Evolutionary conservation across 768 basidiomycete species (phyloP), one percentile per base, ranked within the genome.

Genomic region (Rhodosporidiobolus odoratus): DNA sequence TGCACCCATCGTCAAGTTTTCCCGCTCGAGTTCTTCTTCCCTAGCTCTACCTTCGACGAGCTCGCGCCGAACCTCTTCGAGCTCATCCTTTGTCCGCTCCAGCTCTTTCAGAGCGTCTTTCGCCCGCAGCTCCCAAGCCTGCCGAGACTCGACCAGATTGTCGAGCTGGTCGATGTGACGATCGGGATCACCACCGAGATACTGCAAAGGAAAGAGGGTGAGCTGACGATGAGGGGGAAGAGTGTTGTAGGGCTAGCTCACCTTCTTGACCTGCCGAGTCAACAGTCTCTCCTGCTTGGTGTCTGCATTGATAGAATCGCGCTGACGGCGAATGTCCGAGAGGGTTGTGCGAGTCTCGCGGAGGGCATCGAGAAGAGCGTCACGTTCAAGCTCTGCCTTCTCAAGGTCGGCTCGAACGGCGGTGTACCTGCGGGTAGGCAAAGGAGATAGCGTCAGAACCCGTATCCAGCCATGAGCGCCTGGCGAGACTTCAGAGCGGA

Each of bases 351-450:
- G 38, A 2, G 72, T 66, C 57, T 73, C 72, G 12, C 54, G 50
- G 10, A 73, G 65, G 2, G 69, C 69, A 21, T 70, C 69, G 27
- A 57, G 35, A 4, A 70, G 52, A 10, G 69, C 69, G 38, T 70
- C 69, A 5, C 69, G 63, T 30, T 70, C 69, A 6, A 70, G 37
- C 41, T 61, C 63, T 9, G 68, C 58, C 53, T 69, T 73, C n/a
- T 65, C 64, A 34, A 56, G 54, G 34, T 68, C 30, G 25, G 48
- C 68, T 12, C 38, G 56, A 25, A 37, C 61, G 2, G 68, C 43
- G 19, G 40, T 47, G 34, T 41, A 57, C n/a, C 61, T 62, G 47
- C 52, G 12, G 10, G 52, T 15, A 32, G 9, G 43, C 12, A 45
- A 30, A 7, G 25, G 1, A 5, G 41, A 0, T 2, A 0, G 19